Evolutionary conservation across 306 rosid species (phyloP).

Genomic region (Quercus mongolica): DNA sequence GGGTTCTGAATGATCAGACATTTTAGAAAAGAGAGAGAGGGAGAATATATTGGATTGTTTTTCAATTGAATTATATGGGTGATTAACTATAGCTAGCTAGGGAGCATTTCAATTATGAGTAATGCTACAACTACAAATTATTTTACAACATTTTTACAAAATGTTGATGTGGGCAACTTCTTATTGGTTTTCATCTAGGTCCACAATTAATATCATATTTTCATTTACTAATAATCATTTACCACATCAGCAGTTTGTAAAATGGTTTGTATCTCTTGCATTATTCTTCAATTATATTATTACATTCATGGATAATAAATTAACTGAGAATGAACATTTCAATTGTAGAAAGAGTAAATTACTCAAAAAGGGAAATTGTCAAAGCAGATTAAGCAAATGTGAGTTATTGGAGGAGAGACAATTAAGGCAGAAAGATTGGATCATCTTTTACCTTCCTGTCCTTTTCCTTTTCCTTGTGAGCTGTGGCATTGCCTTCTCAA

Average conservation of each 20-base stretch:
- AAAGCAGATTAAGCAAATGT: not conserved
- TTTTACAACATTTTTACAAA: too few species aligned
- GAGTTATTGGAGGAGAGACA: not conserved
- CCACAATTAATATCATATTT: too few species aligned
- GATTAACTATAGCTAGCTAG: too few species aligned
- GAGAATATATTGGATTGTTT: not conserved
- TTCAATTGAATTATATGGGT: too few species aligned
- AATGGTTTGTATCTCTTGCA: too few species aligned
- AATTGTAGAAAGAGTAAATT: not conserved
- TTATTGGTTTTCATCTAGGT: too few species aligned
- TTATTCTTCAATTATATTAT: not conserved
- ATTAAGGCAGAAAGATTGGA: constrained; percentile 14
- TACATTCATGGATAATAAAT: constrained; percentile 24
- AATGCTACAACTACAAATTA: rapidly evolving
- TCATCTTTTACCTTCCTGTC: not conserved
- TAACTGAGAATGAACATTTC: not conserved
- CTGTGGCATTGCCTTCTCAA: too few species aligned
- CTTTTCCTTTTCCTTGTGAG: too few species aligned
- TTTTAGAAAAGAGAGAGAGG: not conserved
- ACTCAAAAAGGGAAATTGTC: not conserved
- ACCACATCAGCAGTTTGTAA: too few species aligned
- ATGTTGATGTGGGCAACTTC: too few species aligned
- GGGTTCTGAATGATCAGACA: constrained; percentile 21
- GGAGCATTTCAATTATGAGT: too few species aligned
- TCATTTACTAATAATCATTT: too few species aligned